phyloP scores from a whole-genome alignment of 2,329 filamentous ascomycete species.

The Aspergillus proliferans region DNA sequence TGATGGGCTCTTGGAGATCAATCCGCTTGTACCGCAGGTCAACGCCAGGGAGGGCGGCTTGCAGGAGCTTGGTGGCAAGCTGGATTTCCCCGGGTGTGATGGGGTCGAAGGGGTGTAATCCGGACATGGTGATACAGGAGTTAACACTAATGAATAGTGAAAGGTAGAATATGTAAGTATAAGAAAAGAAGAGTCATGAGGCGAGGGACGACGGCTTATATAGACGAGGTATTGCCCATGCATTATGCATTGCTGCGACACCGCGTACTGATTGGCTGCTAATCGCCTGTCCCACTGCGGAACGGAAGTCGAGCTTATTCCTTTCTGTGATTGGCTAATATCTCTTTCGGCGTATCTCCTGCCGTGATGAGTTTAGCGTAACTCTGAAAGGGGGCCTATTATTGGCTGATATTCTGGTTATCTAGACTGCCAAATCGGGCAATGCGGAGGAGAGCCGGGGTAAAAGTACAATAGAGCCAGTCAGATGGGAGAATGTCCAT shows the following conservation, averaged over 20 bases:
- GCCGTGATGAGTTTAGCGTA: conserved; percentile 1
- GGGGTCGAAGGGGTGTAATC: conserved; percentile 36
- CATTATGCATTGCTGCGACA: neutral
- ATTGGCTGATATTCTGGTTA: neutral
- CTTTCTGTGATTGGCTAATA: conserved; percentile 6
- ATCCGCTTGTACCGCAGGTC: conserved; percentile 56
- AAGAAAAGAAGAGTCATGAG: neutral
- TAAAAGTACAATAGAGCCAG: no score
- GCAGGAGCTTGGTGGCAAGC: conserved; percentile 33
- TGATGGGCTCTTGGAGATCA: conserved; percentile 59
- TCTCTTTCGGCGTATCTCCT: conserved; percentile 10
- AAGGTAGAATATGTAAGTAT: neutral
- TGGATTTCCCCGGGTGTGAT: conserved; percentile 36
- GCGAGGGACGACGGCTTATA: neutral
- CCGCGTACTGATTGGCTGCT: neutral
- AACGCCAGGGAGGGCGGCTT: conserved; percentile 31
- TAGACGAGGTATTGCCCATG: neutral
- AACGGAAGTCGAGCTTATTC: conserved; percentile 1
- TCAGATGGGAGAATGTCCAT: no score
- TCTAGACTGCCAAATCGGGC: neutral
- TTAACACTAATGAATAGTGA: neutral
- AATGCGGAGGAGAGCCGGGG: neutral
- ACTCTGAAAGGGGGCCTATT: neutral
- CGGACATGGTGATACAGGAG: conserved; percentile 11
- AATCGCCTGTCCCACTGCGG: neutral